These are phyloP conservation scores for Daldinia vernicosa DNA, from an alignment of 495 filamentous ascomycete genomes.

Conservation along the genomic window DNA sequence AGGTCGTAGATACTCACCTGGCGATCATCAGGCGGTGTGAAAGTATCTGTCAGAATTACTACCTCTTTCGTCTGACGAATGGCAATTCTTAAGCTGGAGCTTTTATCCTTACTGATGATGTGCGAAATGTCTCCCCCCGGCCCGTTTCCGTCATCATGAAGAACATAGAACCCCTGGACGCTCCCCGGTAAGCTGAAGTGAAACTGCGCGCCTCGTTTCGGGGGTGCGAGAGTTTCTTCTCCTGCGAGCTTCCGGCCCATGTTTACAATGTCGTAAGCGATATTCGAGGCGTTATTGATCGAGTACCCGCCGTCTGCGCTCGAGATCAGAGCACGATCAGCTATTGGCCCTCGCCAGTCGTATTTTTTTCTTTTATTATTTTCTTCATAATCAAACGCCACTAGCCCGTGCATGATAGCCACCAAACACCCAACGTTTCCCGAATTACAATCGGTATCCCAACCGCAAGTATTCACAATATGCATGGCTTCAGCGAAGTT, in stretches of 20 bases:
- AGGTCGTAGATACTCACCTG: constrained; percentile 37
- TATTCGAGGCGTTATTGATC: constrained; percentile 47
- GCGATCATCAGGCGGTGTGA: constrained; percentile 33
- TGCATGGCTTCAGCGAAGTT: constrained; percentile 48
- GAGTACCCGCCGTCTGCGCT: constrained; percentile 50
- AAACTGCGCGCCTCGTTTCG: constrained; percentile 46
- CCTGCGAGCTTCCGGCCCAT: constrained; percentile 35
- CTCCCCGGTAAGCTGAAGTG: constrained; percentile 48
- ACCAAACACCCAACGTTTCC: constrained; percentile 47
- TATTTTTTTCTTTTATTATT: background rate
- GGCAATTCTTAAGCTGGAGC: constrained; percentile 31
- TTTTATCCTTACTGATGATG: constrained; percentile 15
- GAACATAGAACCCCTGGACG: constrained; percentile 43
- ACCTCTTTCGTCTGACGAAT: constrained; percentile 4
- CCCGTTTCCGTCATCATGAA: background rate
- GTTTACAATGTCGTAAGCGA: constrained; percentile 43
- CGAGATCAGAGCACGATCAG: constrained; percentile 45
- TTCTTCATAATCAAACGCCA: constrained; percentile 32
- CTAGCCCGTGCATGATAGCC: constrained; percentile 46
- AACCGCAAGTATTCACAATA: constrained; percentile 48
- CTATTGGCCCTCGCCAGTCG: constrained; percentile 47
- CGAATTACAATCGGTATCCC: constrained; percentile 50
- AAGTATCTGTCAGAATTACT: constrained; percentile 37
- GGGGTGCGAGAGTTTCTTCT: constrained; percentile 17
- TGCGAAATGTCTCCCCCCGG: constrained; percentile 20